phyloP scores from a whole-genome alignment of 192 early-diverging fungal genomes.

The Pilobolus umbonatus region DNA sequence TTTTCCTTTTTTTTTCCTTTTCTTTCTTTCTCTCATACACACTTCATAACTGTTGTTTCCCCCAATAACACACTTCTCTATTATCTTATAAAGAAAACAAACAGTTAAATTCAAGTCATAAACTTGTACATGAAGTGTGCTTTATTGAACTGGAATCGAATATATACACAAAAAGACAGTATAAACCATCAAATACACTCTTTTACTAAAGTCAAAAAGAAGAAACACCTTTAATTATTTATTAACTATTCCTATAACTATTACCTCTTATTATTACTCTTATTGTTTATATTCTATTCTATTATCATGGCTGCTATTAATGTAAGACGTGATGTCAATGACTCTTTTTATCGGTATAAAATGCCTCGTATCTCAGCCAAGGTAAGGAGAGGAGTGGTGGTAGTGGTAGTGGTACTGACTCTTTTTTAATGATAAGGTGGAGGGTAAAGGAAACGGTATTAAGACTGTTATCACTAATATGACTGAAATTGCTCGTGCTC shows the following conservation, averaged over 20 bases:
- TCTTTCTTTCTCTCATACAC: too few relatives aligned
- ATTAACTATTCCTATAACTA: conserved; percentile 6
- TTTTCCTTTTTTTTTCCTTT: too few relatives aligned
- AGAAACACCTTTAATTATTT: conserved; percentile 14
- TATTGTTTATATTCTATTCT: conserved; percentile 6
- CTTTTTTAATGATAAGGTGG: conserved; percentile 57
- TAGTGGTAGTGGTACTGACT: not conserved
- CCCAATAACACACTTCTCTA: too few relatives aligned
- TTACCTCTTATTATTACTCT: conserved; percentile 5
- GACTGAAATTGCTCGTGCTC: conserved; percentile 84
- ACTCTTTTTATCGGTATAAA: conserved; percentile 98
- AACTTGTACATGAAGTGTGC: conserved; percentile 29
- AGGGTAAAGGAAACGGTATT: conserved; percentile 98
- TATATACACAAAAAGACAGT: conserved; percentile 20
- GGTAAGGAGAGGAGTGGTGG: conserved; percentile 28
- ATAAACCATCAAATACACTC: conserved; percentile 23
- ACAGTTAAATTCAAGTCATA: conserved; percentile 10
- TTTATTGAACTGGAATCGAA: conserved; percentile 23
- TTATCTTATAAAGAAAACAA: not conserved
- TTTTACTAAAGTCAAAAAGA: conserved; percentile 26
- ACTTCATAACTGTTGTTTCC: too few relatives aligned
- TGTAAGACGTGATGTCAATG: conserved; percentile 84
- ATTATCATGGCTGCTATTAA: conserved; percentile 72
- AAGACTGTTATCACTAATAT: conserved; percentile 99
- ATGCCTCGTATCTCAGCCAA: conserved; percentile 88